Percentiles rank a stretch among this genome's conserved stretches.
Conservation (phyloP, 129 eudicot species). For the Centrapalus pauciflorus region DNA sequence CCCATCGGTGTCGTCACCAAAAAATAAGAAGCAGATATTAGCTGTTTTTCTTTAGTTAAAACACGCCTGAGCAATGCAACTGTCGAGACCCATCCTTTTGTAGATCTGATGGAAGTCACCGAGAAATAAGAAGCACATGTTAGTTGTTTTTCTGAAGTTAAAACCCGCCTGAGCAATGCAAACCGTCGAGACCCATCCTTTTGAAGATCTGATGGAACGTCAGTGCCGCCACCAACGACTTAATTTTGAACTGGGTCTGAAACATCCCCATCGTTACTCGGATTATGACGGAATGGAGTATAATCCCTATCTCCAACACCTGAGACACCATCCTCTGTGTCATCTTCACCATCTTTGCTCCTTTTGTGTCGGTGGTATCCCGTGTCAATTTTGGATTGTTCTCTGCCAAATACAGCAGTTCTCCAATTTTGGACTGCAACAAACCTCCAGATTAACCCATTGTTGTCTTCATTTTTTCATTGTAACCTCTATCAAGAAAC, state of each 20-base stretch:
- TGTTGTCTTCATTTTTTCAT: too few relatives aligned
- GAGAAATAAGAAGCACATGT: constrained; percentile 77
- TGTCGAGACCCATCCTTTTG: too few relatives aligned
- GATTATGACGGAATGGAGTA: constrained; percentile 71
- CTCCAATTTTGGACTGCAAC: too few relatives aligned
- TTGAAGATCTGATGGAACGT: constrained; percentile 78
- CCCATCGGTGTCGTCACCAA: constrained; percentile 77
- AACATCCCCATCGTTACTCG: constrained; percentile 88
- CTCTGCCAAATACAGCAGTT: too few relatives aligned
- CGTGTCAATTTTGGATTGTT: too few relatives aligned
- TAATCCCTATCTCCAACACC: constrained; percentile 81
- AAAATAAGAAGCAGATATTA: constrained; percentile 71
- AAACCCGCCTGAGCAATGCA: constrained; percentile 90
- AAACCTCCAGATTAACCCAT: too few relatives aligned
- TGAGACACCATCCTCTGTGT: constrained; percentile 69
- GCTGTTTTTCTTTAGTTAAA: constrained; percentile 58
- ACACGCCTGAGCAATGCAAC: too few relatives aligned
- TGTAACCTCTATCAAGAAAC: too few relatives aligned
- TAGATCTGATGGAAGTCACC: too few relatives aligned
- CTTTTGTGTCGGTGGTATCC: too few relatives aligned
- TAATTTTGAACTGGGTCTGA: constrained; percentile 64
- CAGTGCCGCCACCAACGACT: constrained; percentile 72
- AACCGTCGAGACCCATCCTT: constrained; percentile 88
- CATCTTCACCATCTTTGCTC: constrained; percentile 49
- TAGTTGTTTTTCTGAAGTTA: constrained; percentile 52